Evolutionary conservation across 306 rosid genomes (phyloP).

Genomic region (Prunus kanzakura): DNA sequence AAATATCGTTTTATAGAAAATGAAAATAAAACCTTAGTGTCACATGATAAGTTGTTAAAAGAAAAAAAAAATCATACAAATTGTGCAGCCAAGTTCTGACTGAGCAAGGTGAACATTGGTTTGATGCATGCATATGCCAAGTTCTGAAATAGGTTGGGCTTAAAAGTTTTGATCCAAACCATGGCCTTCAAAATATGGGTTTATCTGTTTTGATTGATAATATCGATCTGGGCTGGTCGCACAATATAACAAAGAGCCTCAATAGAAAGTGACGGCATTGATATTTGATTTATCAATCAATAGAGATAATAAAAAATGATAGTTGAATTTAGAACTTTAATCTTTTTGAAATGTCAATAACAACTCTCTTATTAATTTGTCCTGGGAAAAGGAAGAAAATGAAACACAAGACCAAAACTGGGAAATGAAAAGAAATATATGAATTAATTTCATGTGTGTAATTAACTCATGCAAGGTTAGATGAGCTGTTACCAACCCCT

Average conservation of each 20-base stretch:
- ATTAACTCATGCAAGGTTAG: background rate
- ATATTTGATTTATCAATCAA: background rate
- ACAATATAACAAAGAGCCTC: background rate
- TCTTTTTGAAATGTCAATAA: too few relatives aligned
- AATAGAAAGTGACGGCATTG: background rate
- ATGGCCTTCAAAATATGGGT: background rate
- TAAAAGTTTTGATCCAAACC: background rate
- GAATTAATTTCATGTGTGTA: background rate
- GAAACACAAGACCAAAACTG: too few relatives aligned
- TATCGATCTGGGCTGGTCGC: too few relatives aligned
- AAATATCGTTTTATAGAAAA: too few relatives aligned
- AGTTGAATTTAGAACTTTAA: background rate
- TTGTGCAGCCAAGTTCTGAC: background rate
- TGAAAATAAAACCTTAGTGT: background rate
- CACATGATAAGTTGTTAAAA: background rate
- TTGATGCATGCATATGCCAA: background rate
- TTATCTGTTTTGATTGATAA: background rate
- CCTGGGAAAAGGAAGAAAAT: too few relatives aligned
- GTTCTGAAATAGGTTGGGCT: background rate
- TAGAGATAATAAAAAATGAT: background rate
- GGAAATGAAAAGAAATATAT: background rate
- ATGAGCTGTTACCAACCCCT: background rate
- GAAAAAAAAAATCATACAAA: background rate
- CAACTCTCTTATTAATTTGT: too few relatives aligned
- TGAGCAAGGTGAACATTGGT: background rate